These are phyloP conservation scores for Coemansia sp. DNA, from an alignment of 192 early-diverging fungal genomes.

Conservation along the genomic window DNA sequence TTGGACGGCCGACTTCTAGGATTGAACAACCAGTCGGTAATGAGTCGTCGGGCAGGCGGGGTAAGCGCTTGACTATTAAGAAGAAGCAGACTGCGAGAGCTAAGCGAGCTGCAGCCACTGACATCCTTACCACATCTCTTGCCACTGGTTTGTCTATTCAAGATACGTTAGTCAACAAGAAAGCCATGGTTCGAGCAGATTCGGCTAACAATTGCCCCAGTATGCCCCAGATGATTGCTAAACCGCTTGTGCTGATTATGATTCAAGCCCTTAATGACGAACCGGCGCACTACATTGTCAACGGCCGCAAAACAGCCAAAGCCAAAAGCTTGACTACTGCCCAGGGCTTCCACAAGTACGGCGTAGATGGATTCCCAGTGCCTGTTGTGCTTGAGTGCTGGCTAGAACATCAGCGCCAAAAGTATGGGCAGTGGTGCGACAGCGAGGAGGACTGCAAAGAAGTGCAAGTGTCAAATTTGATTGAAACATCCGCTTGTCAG, in stretches of 20 bases:
- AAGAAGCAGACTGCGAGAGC: background rate
- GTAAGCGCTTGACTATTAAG: background rate
- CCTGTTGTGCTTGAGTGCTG: conserved; percentile 22
- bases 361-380: conserved; percentile 12
- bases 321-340: no score
- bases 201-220: conserved; percentile 4
- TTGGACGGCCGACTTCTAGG: background rate
- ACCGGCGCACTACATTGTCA: background rate
- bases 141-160: background rate
- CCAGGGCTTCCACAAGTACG: conserved; percentile 16
- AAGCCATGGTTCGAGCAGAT: background rate
- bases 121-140: background rate
- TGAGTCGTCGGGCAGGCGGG: background rate
- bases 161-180: background rate
- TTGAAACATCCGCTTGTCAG: background rate
- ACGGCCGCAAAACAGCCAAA: background rate
- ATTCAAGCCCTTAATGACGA: background rate
- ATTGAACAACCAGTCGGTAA: background rate
- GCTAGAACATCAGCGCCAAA: conserved; percentile 12
- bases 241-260: conserved; percentile 15
- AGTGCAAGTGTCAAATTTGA: background rate
- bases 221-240: background rate
- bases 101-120: background rate
- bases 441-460: background rate
- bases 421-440: conserved; percentile 16